A percentile compares a stretch with the other conserved stretches of the same genome.
These are phyloP conservation scores for Aurantiochytrium sp. DNA, from an alignment of 108 stramenopile species.

Conservation along the genomic window DNA sequence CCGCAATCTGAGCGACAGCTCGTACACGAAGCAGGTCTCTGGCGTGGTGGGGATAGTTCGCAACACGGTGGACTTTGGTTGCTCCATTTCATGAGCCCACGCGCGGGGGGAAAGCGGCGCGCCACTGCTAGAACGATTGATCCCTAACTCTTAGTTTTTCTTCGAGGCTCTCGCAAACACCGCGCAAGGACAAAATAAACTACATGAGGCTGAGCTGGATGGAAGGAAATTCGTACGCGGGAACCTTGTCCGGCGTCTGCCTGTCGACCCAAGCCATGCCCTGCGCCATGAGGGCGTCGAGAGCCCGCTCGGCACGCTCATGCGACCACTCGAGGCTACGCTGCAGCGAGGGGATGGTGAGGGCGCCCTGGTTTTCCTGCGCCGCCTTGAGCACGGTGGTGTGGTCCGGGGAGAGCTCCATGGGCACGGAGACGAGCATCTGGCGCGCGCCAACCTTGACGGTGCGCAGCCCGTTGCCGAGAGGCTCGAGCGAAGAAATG, in stretches of 20 bases:
- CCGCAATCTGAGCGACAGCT: background rate
- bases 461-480: conserved; percentile 14
- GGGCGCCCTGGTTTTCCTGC: background rate
- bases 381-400: background rate
- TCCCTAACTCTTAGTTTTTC: too few relatives aligned
- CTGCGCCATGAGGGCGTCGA: background rate
- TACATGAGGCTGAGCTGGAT: background rate
- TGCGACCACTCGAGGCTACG: background rate
- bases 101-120: background rate
- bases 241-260: background rate
- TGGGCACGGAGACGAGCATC: background rate
- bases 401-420: background rate
- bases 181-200: too few relatives aligned
- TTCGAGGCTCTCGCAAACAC: too few relatives aligned
- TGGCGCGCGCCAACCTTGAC: background rate
- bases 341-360: background rate
- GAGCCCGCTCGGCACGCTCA: background rate
- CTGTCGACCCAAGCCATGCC: conserved; percentile 30
- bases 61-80: background rate
- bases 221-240: background rate
- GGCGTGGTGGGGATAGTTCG: background rate
- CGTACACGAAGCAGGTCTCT: background rate
- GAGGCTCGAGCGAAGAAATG: background rate
- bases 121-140: too few relatives aligned
- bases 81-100: background rate